Evolutionary conservation across 306 rosid species (phyloP).

Genomic region (Acacia melanoxylon): DNA sequence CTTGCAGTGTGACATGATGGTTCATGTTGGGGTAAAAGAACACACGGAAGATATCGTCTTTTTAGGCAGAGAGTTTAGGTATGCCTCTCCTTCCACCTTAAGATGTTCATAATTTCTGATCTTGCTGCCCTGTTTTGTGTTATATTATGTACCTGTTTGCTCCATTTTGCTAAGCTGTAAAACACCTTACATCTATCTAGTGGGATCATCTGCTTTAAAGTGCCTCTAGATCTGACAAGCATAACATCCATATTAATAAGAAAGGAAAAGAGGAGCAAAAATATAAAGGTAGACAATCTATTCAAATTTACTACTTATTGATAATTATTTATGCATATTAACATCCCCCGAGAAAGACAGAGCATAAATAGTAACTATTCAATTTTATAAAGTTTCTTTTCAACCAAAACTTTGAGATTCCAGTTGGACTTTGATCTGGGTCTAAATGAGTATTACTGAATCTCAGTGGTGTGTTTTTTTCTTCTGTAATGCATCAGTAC

Average conservation of each 20-base stretch:
- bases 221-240: too few species aligned
- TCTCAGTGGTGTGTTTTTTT: not conserved
- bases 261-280: not conserved
- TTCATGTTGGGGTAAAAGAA: too few species aligned
- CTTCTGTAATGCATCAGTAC: not conserved
- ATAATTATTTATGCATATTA: not conserved
- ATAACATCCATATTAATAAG: too few species aligned
- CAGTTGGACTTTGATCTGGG: not conserved
- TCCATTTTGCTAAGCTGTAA: too few species aligned
- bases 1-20: constrained; percentile 72
- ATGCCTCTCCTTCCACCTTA: too few species aligned
- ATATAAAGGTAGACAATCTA: not conserved
- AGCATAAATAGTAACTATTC: not conserved
- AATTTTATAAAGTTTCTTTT: not conserved
- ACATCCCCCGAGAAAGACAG: not conserved
- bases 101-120: not conserved
- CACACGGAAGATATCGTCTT: too few species aligned
- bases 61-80: too few species aligned
- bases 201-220: too few species aligned
- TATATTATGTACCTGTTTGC: too few species aligned
- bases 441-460: not conserved
- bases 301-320: not conserved
- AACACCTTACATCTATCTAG: too few species aligned
- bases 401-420: not conserved
- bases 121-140: too few species aligned